phyloP scores from a whole-genome alignment of 2,329 filamentous ascomycete species.

The Aulographum hederae region DNA sequence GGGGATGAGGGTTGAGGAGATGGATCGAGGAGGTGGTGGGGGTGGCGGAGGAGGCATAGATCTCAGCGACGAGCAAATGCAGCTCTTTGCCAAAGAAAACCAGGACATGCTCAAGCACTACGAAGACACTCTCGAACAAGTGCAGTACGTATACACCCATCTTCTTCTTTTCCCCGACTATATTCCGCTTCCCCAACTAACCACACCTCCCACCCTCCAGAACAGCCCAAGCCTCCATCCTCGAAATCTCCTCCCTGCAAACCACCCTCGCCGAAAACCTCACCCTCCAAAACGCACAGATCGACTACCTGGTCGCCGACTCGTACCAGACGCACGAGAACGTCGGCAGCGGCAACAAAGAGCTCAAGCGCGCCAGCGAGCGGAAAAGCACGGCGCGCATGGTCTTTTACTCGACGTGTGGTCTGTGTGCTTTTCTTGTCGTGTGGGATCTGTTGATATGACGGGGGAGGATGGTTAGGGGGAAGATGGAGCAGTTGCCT shows the following conservation, averaged over 20 bases:
- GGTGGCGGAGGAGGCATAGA: constrained; percentile 29
- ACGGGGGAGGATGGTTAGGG: too few relatives aligned
- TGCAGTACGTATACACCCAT: constrained; percentile 45
- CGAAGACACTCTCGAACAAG: constrained; percentile 84
- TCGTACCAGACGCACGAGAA: constrained; percentile 70
- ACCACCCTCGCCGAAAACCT: constrained; percentile 76
- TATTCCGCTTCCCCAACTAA: constrained; percentile 7
- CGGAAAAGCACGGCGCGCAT: constrained; percentile 30
- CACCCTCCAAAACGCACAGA: constrained; percentile 68
- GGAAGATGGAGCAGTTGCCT: too few relatives aligned
- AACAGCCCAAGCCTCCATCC: too few relatives aligned
- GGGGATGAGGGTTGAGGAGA: constrained; percentile 8
- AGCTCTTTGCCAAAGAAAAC: constrained; percentile 88
- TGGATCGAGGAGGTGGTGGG: constrained; percentile 10
- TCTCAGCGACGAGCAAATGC: constrained; percentile 68
- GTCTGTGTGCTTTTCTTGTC: constrained; percentile 26
- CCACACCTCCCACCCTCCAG: constrained; percentile 74
- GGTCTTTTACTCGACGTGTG: constrained; percentile 27
- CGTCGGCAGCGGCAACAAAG: constrained; percentile 73
- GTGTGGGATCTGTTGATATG: constrained; percentile 31
- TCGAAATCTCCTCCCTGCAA: constrained; percentile 88
- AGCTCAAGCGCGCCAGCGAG: constrained; percentile 64
- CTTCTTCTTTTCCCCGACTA: neutral
- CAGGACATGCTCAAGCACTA: constrained; percentile 85
- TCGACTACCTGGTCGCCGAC: constrained; percentile 75